Percentiles rank a stretch among this genome's conserved stretches.
Evolutionary conservation across 495 filamentous ascomycete species (phyloP).

Genomic region (Tuber borchii): DNA sequence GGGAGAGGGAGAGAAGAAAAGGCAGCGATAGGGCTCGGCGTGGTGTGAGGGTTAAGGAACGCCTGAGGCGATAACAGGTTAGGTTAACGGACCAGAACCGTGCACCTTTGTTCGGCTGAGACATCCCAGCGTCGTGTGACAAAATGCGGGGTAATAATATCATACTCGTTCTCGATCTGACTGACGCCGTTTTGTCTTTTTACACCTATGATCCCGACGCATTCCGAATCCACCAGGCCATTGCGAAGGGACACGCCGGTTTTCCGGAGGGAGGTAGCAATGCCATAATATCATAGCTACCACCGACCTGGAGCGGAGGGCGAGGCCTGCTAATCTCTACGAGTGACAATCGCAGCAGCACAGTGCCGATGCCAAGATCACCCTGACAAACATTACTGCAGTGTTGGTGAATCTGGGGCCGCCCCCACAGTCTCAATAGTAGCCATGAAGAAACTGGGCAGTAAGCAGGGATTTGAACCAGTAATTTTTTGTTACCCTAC

Average conservation of each 20-base stretch:
- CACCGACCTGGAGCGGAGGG: background rate
- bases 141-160: slow-evolving; percentile 35
- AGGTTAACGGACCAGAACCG: slow-evolving; percentile 12
- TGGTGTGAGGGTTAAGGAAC: slow-evolving; percentile 17
- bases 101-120: slow-evolving; percentile 1
- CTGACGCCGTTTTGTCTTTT: background rate
- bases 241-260: background rate
- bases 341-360: background rate
- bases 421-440: background rate
- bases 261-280: background rate
- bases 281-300: background rate
- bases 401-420: background rate
- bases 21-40: slow-evolving; percentile 28
- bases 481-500: too few relatives aligned
- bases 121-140: slow-evolving; percentile 32
- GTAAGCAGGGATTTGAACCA: too few relatives aligned
- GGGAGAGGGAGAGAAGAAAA: slow-evolving; percentile 20
- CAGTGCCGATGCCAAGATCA: background rate
- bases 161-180: background rate
- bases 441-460: too few relatives aligned
- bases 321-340: background rate
- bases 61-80: slow-evolving; percentile 27
- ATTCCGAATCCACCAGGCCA: background rate
- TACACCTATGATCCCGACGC: background rate
- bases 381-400: background rate